Percentiles rank a stretch among this genome's conserved stretches.
These are phyloP conservation scores for Ustilago loliicola DNA, from an alignment of 1,284 basidiomycete species.

Conservation along the genomic window DNA sequence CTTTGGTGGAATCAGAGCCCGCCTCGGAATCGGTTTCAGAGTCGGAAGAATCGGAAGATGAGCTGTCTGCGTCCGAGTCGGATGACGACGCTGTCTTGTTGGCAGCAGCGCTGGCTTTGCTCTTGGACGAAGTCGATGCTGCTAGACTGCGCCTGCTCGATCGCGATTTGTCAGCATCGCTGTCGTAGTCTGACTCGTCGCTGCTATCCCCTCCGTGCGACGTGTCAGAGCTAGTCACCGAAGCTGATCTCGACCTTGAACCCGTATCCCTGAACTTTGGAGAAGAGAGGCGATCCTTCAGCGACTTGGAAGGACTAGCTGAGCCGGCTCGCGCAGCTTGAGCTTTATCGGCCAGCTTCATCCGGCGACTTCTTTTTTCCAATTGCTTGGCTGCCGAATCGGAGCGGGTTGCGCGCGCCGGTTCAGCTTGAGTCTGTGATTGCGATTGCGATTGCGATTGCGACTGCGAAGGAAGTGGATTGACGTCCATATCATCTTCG, in stretches of 20 bases:
- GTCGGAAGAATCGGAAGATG: constrained; percentile 15
- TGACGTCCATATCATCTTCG: constrained; percentile 37
- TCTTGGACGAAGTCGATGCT: constrained; percentile 1
- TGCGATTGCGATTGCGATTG: background rate
- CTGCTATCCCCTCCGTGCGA: constrained; percentile 32
- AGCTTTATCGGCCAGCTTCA: constrained; percentile 32
- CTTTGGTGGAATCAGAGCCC: constrained; percentile 7
- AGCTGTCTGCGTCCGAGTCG: background rate
- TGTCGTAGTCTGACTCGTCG: constrained; percentile 14
- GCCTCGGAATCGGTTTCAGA: constrained; percentile 29
- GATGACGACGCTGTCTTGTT: constrained; percentile 6
- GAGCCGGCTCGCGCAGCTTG: constrained; percentile 1
- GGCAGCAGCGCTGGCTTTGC: constrained; percentile 10
- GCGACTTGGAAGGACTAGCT: constrained; percentile 5
- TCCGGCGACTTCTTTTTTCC: constrained; percentile 34
- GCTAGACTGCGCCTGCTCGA: constrained; percentile 5
- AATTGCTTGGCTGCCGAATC: constrained; percentile 32
- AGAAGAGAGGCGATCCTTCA: background rate
- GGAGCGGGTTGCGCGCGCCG: background rate
- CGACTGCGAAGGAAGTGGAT: constrained; percentile 27
- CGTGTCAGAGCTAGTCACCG: constrained; percentile 48
- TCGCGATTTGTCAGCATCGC: constrained; percentile 7
- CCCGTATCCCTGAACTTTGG: background rate
- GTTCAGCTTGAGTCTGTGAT: background rate
- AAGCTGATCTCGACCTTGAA: constrained; percentile 36